A percentile compares a stretch with the other conserved stretches of the same genome.
phyloP scores from a whole-genome alignment of 257 asterid species.

The Avicennia marina region DNA sequence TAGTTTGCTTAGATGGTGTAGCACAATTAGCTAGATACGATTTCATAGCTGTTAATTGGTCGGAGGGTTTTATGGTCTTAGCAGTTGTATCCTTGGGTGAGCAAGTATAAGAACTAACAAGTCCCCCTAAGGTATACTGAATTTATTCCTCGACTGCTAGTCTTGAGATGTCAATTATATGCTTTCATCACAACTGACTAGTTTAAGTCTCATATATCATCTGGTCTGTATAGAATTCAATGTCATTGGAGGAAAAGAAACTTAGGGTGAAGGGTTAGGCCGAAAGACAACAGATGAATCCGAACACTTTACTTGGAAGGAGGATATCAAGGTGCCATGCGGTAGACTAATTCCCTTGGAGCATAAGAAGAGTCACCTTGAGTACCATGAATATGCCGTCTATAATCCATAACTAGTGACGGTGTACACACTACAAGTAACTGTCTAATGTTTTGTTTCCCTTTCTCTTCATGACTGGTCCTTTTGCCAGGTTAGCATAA shows the following conservation, averaged over 20 bases:
- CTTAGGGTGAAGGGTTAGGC: conserved; percentile 63
- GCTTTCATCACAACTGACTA: not conserved
- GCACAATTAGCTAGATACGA: conserved; percentile 85
- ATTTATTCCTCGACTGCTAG: not conserved
- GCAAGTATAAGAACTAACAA: conserved; percentile 31
- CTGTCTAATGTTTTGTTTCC: not conserved
- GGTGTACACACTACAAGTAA: not conserved
- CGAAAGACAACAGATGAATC: conserved; percentile 66
- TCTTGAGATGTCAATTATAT: too few species aligned
- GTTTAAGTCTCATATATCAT: too few species aligned
- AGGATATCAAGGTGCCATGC: conserved; percentile 70
- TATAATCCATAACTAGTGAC: conserved; percentile 70
- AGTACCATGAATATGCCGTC: conserved; percentile 79
- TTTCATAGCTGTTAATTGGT: conserved; percentile 70
- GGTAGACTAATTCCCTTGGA: conserved; percentile 57
- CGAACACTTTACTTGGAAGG: conserved; percentile 78
- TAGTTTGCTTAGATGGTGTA: conserved; percentile 77
- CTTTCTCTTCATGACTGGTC: not conserved
- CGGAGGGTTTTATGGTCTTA: conserved; percentile 73
- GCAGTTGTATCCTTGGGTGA: conserved; percentile 76
- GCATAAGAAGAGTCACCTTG: conserved; percentile 57
- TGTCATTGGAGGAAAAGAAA: conserved; percentile 53
- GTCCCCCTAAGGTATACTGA: conserved; percentile 24
- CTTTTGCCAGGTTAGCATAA: conserved; percentile 48
- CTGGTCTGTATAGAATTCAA: conserved; percentile 31